Conservation (phyloP, 345 rosid genomes). For the Arabis alpina region DNA sequence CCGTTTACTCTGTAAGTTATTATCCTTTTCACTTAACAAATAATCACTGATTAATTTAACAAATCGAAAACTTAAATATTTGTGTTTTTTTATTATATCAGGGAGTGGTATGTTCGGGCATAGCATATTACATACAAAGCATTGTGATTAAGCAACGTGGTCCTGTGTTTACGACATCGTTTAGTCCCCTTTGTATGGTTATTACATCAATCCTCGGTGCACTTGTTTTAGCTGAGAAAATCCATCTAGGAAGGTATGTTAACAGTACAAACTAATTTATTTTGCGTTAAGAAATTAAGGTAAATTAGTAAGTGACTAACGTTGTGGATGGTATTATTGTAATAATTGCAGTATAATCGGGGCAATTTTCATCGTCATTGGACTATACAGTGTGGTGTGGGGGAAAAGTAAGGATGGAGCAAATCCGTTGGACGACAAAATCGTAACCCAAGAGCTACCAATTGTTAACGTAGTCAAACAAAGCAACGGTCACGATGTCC, state of each 20-base stretch:
- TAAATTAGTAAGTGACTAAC: constrained; percentile 14
- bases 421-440: constrained; percentile 44
- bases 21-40: not conserved
- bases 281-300: too few species aligned
- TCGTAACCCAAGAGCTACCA: constrained; percentile 54
- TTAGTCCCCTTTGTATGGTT: constrained; percentile 86
- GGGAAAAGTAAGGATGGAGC: constrained; percentile 73
- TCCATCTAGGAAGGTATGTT: constrained; percentile 89
- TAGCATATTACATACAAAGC: constrained; percentile 82
- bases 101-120: constrained; percentile 93
- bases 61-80: not conserved
- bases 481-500: constrained; percentile 32
- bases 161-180: constrained; percentile 82
- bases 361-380: constrained; percentile 72
- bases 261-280: too few species aligned
- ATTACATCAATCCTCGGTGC: constrained; percentile 73
- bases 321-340: constrained; percentile 17
- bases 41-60: not conserved
- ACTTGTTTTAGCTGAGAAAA: constrained; percentile 63
- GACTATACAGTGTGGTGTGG: constrained; percentile 87
- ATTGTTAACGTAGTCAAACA: constrained; percentile 44
- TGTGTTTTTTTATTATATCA: constrained; percentile 1
- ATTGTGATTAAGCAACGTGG: constrained; percentile 69
- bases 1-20: constrained; percentile 64
- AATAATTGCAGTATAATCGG: constrained; percentile 67